These are phyloP conservation scores for Eucalyptus tenuipes DNA, from an alignment of 345 rosid species.

Conservation along the genomic window DNA sequence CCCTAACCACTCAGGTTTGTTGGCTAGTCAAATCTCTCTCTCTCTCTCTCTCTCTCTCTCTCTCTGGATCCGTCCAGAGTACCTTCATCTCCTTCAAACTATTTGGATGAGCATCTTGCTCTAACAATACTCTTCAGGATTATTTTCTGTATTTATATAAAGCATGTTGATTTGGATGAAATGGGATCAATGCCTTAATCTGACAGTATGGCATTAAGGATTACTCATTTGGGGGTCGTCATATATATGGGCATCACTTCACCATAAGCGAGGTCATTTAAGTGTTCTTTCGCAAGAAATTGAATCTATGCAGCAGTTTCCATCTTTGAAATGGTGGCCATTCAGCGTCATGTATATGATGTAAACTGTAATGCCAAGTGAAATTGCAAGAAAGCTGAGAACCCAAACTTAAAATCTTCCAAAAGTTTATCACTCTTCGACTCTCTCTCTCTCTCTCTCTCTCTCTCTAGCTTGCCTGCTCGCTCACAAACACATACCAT, in stretches of 20 bases:
- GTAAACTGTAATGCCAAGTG: background rate
- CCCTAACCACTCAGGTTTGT: slow-evolving; percentile 69
- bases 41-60: background rate
- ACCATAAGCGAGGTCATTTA: background rate
- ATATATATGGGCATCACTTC: background rate
- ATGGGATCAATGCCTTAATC: background rate
- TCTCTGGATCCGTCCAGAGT: background rate
- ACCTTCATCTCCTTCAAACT: background rate
- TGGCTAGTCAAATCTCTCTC: background rate
- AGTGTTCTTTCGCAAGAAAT: background rate
- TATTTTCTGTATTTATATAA: background rate
- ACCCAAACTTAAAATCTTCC: background rate
- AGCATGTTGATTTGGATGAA: background rate
- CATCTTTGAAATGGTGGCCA: background rate
- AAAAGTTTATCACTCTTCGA: background rate
- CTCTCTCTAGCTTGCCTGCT: background rate
- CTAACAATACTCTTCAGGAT: background rate
- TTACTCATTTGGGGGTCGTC: background rate
- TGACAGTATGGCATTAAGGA: background rate
- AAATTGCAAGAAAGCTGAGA: background rate
- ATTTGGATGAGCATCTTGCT: background rate
- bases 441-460: background rate
- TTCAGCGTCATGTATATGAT: background rate
- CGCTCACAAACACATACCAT: background rate
- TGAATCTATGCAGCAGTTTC: background rate